Evolutionary conservation across 2,329 filamentous ascomycete species (phyloP).

Genomic region (Leptographium radiaticola): DNA sequence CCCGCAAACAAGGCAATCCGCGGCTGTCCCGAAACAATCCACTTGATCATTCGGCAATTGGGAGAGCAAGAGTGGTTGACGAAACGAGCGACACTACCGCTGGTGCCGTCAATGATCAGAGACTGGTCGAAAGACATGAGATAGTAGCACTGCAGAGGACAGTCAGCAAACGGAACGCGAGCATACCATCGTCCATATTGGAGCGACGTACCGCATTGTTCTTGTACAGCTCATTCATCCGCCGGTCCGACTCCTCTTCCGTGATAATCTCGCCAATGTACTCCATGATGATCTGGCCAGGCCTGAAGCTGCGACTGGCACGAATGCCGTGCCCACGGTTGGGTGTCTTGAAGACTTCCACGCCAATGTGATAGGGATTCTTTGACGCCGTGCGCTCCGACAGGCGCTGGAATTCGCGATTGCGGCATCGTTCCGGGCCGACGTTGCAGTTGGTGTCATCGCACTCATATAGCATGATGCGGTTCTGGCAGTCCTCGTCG

Average conservation of each 20-base stretch:
- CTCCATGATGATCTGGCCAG: conserved; percentile 94
- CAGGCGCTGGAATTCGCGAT: conserved; percentile 76
- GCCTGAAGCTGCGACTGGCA: conserved; percentile 73
- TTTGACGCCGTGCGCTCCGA: conserved; percentile 50
- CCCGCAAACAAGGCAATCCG: conserved; percentile 96
- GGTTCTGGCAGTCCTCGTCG: conserved; percentile 81
- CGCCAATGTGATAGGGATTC: conserved; percentile 75
- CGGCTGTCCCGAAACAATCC: conserved; percentile 86
- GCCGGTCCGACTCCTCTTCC: conserved; percentile 79
- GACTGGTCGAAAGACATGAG: conserved; percentile 98
- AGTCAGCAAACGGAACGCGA: conserved; percentile 1
- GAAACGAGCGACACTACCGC: conserved; percentile 90
- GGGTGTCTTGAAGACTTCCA: conserved; percentile 84
- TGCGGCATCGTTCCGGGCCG: conserved; percentile 61
- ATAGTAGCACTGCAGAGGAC: conserved; percentile 66
- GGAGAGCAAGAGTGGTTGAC: conserved; percentile 96
- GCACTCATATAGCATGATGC: conserved; percentile 96
- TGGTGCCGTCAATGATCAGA: conserved; percentile 96
- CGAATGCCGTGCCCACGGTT: conserved; percentile 87
- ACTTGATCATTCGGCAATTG: conserved; percentile 97
- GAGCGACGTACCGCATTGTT: conserved; percentile 62
- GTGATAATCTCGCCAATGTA: conserved; percentile 98
- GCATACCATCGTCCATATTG: too few relatives aligned
- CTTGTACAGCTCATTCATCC: conserved; percentile 90
- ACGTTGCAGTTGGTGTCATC: conserved; percentile 79